Evolutionary conservation across 2,329 filamentous ascomycete species (phyloP).

Genomic region (Fusarium albosuccineum): DNA sequence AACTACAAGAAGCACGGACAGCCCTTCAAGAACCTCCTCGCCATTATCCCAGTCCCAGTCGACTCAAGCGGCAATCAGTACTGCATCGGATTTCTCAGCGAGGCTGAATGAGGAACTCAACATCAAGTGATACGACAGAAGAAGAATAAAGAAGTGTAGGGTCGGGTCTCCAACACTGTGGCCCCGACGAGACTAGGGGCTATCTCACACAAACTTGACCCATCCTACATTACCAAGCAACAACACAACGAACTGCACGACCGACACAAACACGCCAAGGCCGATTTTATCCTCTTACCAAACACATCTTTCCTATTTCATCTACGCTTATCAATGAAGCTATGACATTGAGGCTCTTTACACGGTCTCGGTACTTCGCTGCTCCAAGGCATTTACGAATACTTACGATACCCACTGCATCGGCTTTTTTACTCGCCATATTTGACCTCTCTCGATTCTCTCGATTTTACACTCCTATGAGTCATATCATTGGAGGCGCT

Average conservation of each 20-base stretch:
- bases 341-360: conserved; percentile 1
- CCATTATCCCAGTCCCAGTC: conserved; percentile 85
- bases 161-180: neutral
- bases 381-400: conserved; percentile 37
- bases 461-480: neutral
- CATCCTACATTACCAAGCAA: neutral
- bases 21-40: conserved; percentile 83
- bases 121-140: neutral
- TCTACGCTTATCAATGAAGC: neutral
- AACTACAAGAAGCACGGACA: conserved; percentile 88
- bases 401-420: conserved; percentile 38
- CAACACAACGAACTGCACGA: neutral
- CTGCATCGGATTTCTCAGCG: conserved; percentile 85
- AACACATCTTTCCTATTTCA: neutral
- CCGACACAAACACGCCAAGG: neutral
- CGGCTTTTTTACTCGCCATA: conserved; percentile 4
- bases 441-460: neutral
- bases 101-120: conserved; percentile 58
- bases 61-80: conserved; percentile 75
- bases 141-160: neutral
- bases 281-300: neutral
- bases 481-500: conserved; percentile 27
- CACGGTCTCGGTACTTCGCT: conserved; percentile 22
- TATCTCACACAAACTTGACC: neutral
- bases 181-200: neutral